Conservation (phyloP, 805 yeast species). For the Candida wancherniae region DNA sequence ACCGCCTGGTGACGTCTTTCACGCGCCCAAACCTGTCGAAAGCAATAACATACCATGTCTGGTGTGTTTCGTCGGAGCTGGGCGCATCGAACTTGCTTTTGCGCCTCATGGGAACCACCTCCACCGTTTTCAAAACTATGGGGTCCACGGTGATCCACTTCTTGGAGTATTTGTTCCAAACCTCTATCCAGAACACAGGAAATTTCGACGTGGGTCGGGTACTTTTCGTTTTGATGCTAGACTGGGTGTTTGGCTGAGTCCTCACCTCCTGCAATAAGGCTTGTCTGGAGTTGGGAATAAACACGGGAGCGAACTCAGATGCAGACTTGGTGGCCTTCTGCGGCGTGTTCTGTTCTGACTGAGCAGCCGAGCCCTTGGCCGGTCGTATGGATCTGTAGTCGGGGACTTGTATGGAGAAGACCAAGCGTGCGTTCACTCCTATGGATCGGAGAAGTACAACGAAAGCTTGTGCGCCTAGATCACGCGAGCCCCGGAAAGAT, state of each 20-base stretch:
- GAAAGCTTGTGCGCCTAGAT: slow-evolving; percentile 83
- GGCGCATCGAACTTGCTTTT: slow-evolving; percentile 73
- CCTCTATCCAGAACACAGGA: slow-evolving; percentile 93
- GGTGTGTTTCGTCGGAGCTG: slow-evolving; percentile 48
- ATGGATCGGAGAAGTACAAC: slow-evolving; percentile 68
- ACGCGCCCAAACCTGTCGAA: slow-evolving; percentile 62
- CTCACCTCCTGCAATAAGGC: slow-evolving; percentile 9
- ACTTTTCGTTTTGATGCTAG: slow-evolving; percentile 5
- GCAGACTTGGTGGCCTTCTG: slow-evolving; percentile 2
- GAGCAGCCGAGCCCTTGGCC: slow-evolving; percentile 4
- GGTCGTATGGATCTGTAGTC: slow-evolving; percentile 42
- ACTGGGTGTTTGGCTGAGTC: too few relatives aligned
- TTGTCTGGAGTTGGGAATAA: slow-evolving; percentile 15
- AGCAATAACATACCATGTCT: slow-evolving; percentile 71
- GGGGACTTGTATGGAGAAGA: slow-evolving; percentile 85
- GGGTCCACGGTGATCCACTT: slow-evolving; percentile 90
- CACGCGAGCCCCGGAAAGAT: slow-evolving; percentile 63
- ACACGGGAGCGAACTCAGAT: slow-evolving; percentile 18
- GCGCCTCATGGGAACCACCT: slow-evolving; percentile 49
- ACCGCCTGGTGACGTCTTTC: slow-evolving; percentile 82
- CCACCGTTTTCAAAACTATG: slow-evolving; percentile 56
- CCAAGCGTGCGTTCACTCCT: slow-evolving; percentile 67
- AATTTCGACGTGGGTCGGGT: slow-evolving; percentile 23
- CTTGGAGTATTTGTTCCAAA: slow-evolving; percentile 70
- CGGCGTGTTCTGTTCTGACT: slow-evolving; percentile 2